Evolutionary conservation across 805 yeast genomes (phyloP).

Genomic region (Yamadazyma insecticola): DNA sequence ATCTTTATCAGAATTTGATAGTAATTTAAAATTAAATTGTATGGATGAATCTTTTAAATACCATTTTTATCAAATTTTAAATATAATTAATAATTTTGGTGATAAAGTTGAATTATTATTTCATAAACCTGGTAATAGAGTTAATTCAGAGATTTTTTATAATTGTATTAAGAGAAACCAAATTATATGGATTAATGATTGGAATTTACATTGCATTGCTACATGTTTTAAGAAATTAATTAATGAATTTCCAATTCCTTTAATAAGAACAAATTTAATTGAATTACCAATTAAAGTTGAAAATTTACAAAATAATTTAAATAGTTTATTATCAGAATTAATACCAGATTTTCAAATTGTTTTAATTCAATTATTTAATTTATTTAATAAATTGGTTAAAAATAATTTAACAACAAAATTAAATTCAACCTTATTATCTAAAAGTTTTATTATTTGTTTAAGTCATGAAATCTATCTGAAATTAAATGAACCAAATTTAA

Average conservation of each 20-base stretch:
- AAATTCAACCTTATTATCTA: slow-evolving; percentile 35
- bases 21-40: too few species aligned
- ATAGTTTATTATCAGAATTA: slow-evolving; percentile 7
- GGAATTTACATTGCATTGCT: slow-evolving; percentile 51
- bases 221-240: slow-evolving; percentile 44
- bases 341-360: slow-evolving; percentile 5
- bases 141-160: slow-evolving; percentile 40
- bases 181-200: slow-evolving; percentile 49
- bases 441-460: slow-evolving; percentile 49
- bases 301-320: slow-evolving; percentile 22
- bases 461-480: slow-evolving; percentile 43
- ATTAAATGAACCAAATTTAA: slow-evolving; percentile 41
- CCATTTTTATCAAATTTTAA: slow-evolving; percentile 49
- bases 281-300: slow-evolving; percentile 52
- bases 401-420: slow-evolving; percentile 40
- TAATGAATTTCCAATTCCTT: slow-evolving; percentile 51
- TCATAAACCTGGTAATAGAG: slow-evolving; percentile 53
- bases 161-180: slow-evolving; percentile 53
- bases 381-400: slow-evolving; percentile 33
- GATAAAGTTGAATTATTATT: slow-evolving; percentile 43
- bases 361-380: slow-evolving; percentile 38
- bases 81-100: slow-evolving; percentile 43
- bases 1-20: too few species aligned
- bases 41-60: slow-evolving; percentile 7
- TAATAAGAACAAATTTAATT: slow-evolving; percentile 48